phyloP scores from a whole-genome alignment of 2,329 filamentous ascomycete genomes.

The Amylocarpus encephaloides region DNA sequence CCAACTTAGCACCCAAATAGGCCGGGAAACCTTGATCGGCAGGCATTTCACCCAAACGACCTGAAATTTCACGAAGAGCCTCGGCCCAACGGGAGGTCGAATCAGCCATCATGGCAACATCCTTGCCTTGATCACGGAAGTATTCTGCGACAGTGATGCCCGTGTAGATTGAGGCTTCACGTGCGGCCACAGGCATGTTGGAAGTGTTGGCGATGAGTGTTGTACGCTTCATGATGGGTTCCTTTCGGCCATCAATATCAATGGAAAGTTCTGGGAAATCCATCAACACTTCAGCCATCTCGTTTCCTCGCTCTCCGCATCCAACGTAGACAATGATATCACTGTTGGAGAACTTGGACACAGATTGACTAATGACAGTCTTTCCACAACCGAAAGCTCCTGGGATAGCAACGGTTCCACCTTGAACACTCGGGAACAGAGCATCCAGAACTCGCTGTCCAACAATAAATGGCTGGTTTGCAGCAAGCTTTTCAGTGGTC shows the following conservation, averaged over 20 bases:
- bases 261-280: constrained; percentile 98
- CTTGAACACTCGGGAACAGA: constrained; percentile 92
- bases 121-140: constrained; percentile 92
- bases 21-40: constrained; percentile 99
- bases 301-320: constrained; percentile 86
- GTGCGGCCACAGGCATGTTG: constrained; percentile 98
- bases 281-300: constrained; percentile 99
- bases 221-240: constrained; percentile 99
- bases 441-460: constrained; percentile 95
- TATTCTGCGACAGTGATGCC: constrained; percentile 85
- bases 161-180: constrained; percentile 98
- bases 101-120: constrained; percentile 99
- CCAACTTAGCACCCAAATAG: constrained; percentile 92
- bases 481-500: constrained; percentile 83
- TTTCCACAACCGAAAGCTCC: constrained; percentile 98
- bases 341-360: constrained; percentile 99
- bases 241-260: constrained; percentile 85
- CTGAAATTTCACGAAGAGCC: constrained; percentile 95
- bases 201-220: constrained; percentile 98
- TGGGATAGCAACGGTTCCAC: constrained; percentile 95
- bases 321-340: constrained; percentile 99
- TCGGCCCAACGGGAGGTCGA: constrained; percentile 98
- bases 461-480: constrained; percentile 87
- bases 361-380: constrained; percentile 96
- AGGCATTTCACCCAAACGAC: constrained; percentile 98